phyloP scores from a whole-genome alignment of 1,139 yeast species.

The Taphrina flavorubra region DNA sequence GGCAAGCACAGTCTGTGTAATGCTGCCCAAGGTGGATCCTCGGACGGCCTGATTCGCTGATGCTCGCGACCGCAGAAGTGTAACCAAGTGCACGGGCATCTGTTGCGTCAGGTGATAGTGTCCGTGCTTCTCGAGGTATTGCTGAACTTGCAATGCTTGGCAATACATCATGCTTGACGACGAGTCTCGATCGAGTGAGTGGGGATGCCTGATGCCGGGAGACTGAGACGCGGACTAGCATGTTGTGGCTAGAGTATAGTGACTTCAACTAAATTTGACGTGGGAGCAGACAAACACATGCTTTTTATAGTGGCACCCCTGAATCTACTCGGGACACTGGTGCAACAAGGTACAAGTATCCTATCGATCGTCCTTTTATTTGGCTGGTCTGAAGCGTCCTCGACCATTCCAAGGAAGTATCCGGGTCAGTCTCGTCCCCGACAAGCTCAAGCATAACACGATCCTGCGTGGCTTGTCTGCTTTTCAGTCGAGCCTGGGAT shows the following conservation, averaged over 20 bases:
- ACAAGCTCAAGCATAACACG: neutral
- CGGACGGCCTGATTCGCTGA: too few species aligned
- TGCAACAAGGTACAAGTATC: slow-evolving; percentile 15
- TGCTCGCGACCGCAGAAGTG: too few species aligned
- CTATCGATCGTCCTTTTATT: slow-evolving; percentile 14
- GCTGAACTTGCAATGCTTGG: neutral
- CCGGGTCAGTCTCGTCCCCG: neutral
- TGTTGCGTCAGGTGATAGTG: neutral
- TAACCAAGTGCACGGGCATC: neutral
- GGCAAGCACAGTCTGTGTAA: neutral
- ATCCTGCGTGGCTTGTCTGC: neutral
- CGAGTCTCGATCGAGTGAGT: too few species aligned
- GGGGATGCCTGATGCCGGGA: too few species aligned
- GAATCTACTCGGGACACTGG: slow-evolving; percentile 18
- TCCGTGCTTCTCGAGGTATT: neutral
- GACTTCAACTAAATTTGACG: slow-evolving; percentile 11
- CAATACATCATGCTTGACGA: neutral
- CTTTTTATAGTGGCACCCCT: slow-evolving; percentile 5
- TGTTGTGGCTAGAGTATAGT: slow-evolving; percentile 5
- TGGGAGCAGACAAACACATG: slow-evolving; percentile 13
- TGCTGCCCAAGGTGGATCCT: neutral
- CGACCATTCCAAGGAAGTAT: neutral
- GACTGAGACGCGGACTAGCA: neutral
- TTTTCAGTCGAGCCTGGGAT: neutral
- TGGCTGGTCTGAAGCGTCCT: slow-evolving; percentile 3